Base-by-base conservation (phyloP, 805 yeast species). In the Hagleromyces aurorensis region DNA sequence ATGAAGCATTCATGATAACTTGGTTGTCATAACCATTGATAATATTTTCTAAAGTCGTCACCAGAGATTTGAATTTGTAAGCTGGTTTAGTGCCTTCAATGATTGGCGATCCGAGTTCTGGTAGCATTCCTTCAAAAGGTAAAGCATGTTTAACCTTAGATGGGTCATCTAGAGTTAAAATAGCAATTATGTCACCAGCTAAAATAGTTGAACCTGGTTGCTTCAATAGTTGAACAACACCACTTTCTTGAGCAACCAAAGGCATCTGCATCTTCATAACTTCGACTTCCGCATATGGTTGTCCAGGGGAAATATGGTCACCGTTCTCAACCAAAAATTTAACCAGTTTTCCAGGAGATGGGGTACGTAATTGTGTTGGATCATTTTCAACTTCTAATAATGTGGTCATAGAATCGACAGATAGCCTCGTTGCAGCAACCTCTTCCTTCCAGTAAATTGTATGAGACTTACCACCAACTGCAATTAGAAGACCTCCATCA, bases 211-310 rank as follows among this genome's bases (percentile, higher is more conserved):
- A 80, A 30, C 99, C 99, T 7, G 98, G 97, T 65, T 91, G 98
- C 61, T 91, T 89, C 55, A 91, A 75, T 23, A 86, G 65, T 64
- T 89, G 96, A 31, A 87, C 83, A 35, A 72, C 67, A 70, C 99
- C 99, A 50, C 82, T 80, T 59, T 89, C 98, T 59, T 78, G 84
- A 13, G 96, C 89, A 51, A 87, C 65, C 49, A 91, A 70, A 29
- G 98, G 96, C 96, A 91, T 91, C 62, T 87, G 86, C 98, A 91
- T 91, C 63, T 91, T 91, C 99, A 91, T 91, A 44, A 91, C 98
- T 65, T 91, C 99, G 34, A 91, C 96, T 65, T 91, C 98, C 23
- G 98, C 98, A 52, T 75, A 93, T 25, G 96, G 78, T 63, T 89
- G 94, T 38, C 97, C 97, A 37, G 91, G 76, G 30, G 61, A 62